These are phyloP conservation scores for Asterella californica DNA, from an alignment of 225 moss, liverwort and hornwort species.

Conservation along the genomic window DNA sequence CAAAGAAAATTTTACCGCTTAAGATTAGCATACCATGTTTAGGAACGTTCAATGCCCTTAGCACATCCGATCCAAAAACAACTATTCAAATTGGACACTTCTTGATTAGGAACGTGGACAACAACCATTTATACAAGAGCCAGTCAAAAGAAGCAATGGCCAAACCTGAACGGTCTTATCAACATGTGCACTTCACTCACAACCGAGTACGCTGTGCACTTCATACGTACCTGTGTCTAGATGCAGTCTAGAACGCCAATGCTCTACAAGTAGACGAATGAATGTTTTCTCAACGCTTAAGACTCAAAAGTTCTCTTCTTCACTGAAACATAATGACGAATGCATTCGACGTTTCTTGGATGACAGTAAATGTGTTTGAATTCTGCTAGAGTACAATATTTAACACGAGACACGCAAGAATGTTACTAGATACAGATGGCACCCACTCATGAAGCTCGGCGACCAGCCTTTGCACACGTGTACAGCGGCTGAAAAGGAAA, in stretches of 20 bases:
- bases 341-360: background rate
- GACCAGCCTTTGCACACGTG: slow-evolving; percentile 9
- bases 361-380: background rate
- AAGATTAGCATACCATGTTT: background rate
- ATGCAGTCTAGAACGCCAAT: background rate
- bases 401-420: slow-evolving; percentile 1
- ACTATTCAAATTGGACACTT: background rate
- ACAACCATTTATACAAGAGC: background rate
- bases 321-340: background rate
- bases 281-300: background rate
- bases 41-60: background rate
- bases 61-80: too few relatives aligned
- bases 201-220: background rate
- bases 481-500: slow-evolving; percentile 67
- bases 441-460: slow-evolving; percentile 5
- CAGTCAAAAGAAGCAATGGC: background rate
- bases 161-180: background rate
- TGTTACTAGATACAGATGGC: background rate
- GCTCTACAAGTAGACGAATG: background rate
- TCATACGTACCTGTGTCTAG: background rate
- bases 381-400: slow-evolving; percentile 12
- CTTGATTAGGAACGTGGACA: background rate
- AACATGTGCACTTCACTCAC: background rate
- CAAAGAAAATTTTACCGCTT: background rate
- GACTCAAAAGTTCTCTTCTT: background rate